Percentiles rank a stretch among this genome's conserved stretches.
Evolutionary conservation across 805 yeast genomes (phyloP).

Genomic region (Candida berthetii): DNA sequence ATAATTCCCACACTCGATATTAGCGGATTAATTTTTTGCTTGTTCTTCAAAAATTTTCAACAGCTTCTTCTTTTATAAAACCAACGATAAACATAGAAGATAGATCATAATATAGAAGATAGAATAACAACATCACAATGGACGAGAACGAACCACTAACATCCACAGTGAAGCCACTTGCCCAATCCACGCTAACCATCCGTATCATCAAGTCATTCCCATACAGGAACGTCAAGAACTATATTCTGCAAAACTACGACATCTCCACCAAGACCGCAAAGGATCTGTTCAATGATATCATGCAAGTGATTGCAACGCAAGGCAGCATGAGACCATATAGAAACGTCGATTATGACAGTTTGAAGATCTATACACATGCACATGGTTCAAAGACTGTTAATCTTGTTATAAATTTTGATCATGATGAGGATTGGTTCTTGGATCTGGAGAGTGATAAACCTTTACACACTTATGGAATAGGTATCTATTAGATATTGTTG

Average conservation of each 20-base stretch:
- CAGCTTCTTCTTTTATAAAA: too few species aligned
- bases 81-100: too few species aligned
- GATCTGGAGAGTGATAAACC: slow-evolving; percentile 26
- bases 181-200: slow-evolving; percentile 72
- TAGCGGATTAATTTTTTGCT: too few species aligned
- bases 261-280: slow-evolving; percentile 61
- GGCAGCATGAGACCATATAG: slow-evolving; percentile 81
- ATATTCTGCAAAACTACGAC: slow-evolving; percentile 64
- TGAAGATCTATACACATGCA: slow-evolving; percentile 90
- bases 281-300: slow-evolving; percentile 50
- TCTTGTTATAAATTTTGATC: slow-evolving; percentile 82
- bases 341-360: slow-evolving; percentile 62
- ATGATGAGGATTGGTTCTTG: slow-evolving; percentile 73
- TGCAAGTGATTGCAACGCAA: slow-evolving; percentile 40
- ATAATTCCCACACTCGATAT: too few species aligned
- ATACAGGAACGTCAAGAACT: slow-evolving; percentile 78
- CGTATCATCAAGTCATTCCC: slow-evolving; percentile 90
- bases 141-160: slow-evolving; percentile 60
- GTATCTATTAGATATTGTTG: slow-evolving; percentile 8
- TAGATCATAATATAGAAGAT: too few species aligned
- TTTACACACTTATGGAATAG: slow-evolving; percentile 31
- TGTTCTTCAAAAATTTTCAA: too few species aligned
- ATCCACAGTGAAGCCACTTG: slow-evolving; percentile 57
- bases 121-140: slow-evolving; percentile 4
- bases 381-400: slow-evolving; percentile 94